Conservation (phyloP, 1,139 yeast species). For the Pneumocystis murina region DNA sequence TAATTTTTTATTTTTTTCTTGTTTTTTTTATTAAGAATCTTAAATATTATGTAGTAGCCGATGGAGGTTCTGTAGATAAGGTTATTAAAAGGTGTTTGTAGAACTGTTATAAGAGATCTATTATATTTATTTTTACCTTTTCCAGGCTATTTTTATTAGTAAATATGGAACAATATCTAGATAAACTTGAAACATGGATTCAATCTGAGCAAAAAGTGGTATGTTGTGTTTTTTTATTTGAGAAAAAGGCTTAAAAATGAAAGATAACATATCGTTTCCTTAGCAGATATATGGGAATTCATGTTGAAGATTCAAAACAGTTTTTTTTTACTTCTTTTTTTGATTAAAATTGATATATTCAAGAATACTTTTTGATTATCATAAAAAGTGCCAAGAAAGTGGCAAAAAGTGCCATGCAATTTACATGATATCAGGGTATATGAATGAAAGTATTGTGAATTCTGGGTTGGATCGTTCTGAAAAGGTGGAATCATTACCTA, state of each 20-base stretch:
- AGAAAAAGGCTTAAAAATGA: neutral
- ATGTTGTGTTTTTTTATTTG: neutral
- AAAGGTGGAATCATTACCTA: neutral
- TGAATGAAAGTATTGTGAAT: neutral
- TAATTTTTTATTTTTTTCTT: too few relatives aligned
- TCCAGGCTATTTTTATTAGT: neutral
- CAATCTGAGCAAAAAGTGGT: neutral
- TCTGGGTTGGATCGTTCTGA: neutral
- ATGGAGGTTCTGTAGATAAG: too few relatives aligned
- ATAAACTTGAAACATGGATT: neutral
- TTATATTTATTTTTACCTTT: neutral
- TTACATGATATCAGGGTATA: conserved; percentile 15
- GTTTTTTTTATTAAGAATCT: neutral
- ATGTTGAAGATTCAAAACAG: conserved; percentile 19
- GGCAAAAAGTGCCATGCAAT: conserved; percentile 15
- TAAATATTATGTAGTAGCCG: neutral
- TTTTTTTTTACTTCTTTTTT: neutral
- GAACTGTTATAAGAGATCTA: neutral
- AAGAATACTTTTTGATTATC: conserved; percentile 13
- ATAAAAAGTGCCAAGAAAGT: conserved; percentile 6
- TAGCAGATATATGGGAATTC: conserved; percentile 18
- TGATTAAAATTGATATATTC: neutral
- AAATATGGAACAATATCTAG: neutral
- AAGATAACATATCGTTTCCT: conserved; percentile 20
- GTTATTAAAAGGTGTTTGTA: too few relatives aligned